Evolutionary conservation across 2,329 filamentous ascomycete species (phyloP).

Genomic region (Fonsecaea multimorphosa): DNA sequence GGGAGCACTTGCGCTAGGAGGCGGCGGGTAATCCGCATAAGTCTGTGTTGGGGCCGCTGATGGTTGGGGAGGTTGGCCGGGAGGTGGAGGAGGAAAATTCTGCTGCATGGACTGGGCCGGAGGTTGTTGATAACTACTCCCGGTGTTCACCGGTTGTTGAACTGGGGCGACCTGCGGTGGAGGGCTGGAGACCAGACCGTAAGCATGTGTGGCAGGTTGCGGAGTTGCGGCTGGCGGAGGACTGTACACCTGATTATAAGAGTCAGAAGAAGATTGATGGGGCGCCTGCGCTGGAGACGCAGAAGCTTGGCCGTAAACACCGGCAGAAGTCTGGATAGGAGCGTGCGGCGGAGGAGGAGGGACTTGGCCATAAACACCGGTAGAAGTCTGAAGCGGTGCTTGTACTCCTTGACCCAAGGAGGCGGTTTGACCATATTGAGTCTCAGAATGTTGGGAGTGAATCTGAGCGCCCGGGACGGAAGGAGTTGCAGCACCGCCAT

Average conservation of each 20-base stretch:
- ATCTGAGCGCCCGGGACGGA: slow-evolving; percentile 4
- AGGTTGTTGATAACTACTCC: slow-evolving; percentile 5
- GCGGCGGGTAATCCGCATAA: slow-evolving; percentile 26
- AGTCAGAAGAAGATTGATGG: not conserved
- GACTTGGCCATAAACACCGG: not conserved
- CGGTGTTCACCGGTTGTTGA: slow-evolving; percentile 2
- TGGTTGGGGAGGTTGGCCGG: slow-evolving; percentile 30
- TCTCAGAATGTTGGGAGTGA: slow-evolving; percentile 7
- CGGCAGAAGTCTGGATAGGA: not conserved
- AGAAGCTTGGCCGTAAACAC: not conserved
- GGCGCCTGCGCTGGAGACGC: not conserved
- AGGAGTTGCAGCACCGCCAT: slow-evolving; percentile 10
- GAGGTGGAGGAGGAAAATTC: slow-evolving; percentile 32
- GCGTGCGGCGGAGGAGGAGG: not conserved
- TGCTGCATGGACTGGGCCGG: slow-evolving; percentile 20
- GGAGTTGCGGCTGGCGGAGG: not conserved
- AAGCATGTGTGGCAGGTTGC: not conserved
- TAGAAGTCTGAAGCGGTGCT: not conserved
- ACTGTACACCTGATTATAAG: slow-evolving; percentile 8
- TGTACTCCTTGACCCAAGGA: slow-evolving; percentile 10
- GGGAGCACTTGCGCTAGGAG: slow-evolving; percentile 13
- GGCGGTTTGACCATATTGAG: slow-evolving; percentile 12
- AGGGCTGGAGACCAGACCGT: slow-evolving; percentile 17
- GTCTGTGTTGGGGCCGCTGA: slow-evolving; percentile 10
- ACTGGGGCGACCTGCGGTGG: slow-evolving; percentile 3